Base-by-base conservation (phyloP, 768 basidiomycete species). In the Termitomyces sp. region DNA sequence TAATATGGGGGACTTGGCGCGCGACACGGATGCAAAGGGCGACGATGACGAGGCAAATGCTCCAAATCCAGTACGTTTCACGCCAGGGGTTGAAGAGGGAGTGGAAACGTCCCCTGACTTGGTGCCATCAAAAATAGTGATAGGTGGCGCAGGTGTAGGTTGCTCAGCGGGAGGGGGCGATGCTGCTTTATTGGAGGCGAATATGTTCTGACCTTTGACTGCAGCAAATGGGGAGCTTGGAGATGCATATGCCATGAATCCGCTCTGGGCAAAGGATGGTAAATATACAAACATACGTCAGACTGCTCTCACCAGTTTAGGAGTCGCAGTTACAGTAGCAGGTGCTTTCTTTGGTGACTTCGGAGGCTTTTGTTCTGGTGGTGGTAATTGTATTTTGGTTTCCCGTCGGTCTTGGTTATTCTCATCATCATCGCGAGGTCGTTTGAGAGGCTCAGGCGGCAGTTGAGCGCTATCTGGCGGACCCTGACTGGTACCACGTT, bases 181-280 rank as follows among this genome's bases (percentile, higher is more conserved):
- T 20, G 73, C 60, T 39, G 79, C 65, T 65, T 76, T 77, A 54
- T 69, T 68, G 12, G 78, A 71, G 18, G 73, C 68, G 64, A 84
- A 83, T 24, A 78, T 62, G 66, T 81, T 88, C 60, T 86, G 81
- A 49, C 88, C 90, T 64, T 86, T 89, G 66, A 89, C 84, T 49
- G 81, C 72, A 15, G 87, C 84, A 65, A 92, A 92, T 5, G 90
- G 89, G 2, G 90, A 91, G 57, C 76, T 80, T 12, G 82, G 75
- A 2, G 88, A 86, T 13, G 90, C 89, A 65, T 91, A 93, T 2
- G 89, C 87, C 81, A 87, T 85, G 70, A 93, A 93, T 27, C 90
- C 90, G 55, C 81, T 75, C 88, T 88, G 48, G 58, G 59, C 33
- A 8, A 63, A 52, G 52, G 56, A 61, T 50, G 58, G 62, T 55